A percentile compares a stretch with the other conserved stretches of the same genome.
Conservation (phyloP, 108 stramenopile genomes). For the Pseudonitzschia multistriata region DNA sequence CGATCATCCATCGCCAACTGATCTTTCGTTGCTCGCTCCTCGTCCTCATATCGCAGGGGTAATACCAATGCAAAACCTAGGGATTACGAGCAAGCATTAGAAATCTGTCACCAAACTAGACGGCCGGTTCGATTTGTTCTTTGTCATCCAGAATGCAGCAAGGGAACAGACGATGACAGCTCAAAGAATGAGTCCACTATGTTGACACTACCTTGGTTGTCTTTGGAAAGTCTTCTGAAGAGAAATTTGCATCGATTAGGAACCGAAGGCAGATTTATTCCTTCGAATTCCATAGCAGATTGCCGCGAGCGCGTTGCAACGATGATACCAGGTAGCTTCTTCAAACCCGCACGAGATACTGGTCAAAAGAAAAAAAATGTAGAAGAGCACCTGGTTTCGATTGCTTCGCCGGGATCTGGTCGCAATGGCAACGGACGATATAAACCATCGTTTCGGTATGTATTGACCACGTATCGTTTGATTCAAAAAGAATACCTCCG, state of each 20-base stretch:
- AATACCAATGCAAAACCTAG: slow-evolving; percentile 77
- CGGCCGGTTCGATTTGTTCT: slow-evolving; percentile 74
- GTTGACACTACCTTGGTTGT: slow-evolving; percentile 38
- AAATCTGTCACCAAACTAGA: slow-evolving; percentile 47
- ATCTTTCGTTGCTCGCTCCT: neutral
- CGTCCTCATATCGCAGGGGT: slow-evolving; percentile 34
- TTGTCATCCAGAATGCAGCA: slow-evolving; percentile 22
- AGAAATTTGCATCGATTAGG: slow-evolving; percentile 61
- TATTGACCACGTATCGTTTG: slow-evolving; percentile 22
- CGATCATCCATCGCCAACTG: slow-evolving; percentile 18
- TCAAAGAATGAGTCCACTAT: neutral
- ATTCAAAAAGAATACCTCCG: slow-evolving; percentile 21
- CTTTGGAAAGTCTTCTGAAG: slow-evolving; percentile 37
- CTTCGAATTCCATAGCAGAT: slow-evolving; percentile 57
- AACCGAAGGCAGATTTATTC: slow-evolving; percentile 68
- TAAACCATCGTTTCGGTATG: slow-evolving; percentile 12
- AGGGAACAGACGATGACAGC: neutral
- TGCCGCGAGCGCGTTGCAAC: slow-evolving; percentile 48
- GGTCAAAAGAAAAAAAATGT: neutral
- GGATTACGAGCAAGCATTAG: slow-evolving; percentile 62
- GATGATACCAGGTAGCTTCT: slow-evolving; percentile 16
- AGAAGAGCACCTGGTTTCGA: slow-evolving; percentile 16
- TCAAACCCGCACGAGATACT: neutral
- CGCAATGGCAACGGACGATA: neutral
- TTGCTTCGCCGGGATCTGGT: slow-evolving; percentile 2